phyloP scores from a whole-genome alignment of 2,329 filamentous ascomycete species.

The Ophiostoma piceae region DNA sequence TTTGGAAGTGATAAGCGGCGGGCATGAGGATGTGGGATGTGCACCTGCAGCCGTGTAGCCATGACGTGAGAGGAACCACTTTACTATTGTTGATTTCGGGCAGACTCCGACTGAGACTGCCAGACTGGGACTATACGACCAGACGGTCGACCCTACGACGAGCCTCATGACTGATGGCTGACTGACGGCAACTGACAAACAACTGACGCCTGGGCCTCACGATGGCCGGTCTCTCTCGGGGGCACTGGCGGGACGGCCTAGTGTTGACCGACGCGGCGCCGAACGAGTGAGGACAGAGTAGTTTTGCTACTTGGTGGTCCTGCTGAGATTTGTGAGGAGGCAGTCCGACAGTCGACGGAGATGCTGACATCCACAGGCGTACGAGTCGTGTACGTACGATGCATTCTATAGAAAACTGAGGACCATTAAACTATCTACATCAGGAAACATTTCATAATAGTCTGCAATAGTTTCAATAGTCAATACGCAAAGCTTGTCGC shows the following conservation, averaged over 20 bases:
- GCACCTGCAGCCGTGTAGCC: background rate
- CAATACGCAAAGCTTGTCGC: background rate
- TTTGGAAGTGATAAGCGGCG: background rate
- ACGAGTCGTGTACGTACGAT: background rate
- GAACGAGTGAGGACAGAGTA: background rate
- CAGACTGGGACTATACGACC: too few species aligned
- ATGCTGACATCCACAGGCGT: background rate
- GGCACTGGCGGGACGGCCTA: background rate
- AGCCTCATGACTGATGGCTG: background rate
- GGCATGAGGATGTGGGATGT: too few species aligned
- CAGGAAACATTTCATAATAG: background rate
- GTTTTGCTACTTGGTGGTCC: background rate
- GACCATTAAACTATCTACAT: background rate
- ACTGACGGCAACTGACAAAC: background rate
- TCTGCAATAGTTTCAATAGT: background rate
- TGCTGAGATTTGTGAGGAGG: background rate
- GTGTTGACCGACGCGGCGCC: background rate
- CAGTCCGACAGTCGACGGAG: background rate
- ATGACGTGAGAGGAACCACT: too few species aligned
- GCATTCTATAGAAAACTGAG: background rate
- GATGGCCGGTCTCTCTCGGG: background rate
- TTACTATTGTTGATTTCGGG: too few species aligned
- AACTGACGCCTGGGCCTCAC: background rate
- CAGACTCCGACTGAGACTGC: background rate
- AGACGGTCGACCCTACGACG: background rate